Percentiles rank a stretch among this genome's conserved stretches.
Evolutionary conservation across 768 basidiomycete species (phyloP).

Genomic region (Tephrocybe sp.): DNA sequence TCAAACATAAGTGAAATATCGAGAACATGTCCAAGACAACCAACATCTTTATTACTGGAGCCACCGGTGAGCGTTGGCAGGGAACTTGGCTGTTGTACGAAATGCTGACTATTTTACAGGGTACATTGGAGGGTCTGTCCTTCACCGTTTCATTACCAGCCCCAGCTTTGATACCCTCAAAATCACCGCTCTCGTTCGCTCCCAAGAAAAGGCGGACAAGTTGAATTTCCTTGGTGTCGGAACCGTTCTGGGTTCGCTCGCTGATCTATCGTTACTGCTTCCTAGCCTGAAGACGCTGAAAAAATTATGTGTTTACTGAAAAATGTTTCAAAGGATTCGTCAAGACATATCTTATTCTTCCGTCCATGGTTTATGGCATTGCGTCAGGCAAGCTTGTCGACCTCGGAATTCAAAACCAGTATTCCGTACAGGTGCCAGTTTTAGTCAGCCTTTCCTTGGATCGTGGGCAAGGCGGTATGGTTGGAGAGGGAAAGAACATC

Average conservation of each 20-base stretch:
- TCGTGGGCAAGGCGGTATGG: slow-evolving; percentile 23
- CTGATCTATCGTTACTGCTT: too few relatives aligned
- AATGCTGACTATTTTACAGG: slow-evolving; percentile 26
- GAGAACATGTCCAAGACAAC: slow-evolving; percentile 3
- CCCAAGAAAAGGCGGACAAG: slow-evolving; percentile 40
- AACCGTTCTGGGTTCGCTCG: too few relatives aligned
- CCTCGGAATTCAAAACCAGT: slow-evolving; percentile 24
- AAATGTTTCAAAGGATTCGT: slow-evolving; percentile 18
- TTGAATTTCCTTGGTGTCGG: slow-evolving; percentile 29
- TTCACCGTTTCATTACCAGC: slow-evolving; percentile 36
- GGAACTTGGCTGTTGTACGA: not conserved
- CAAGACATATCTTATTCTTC: slow-evolving; percentile 25
- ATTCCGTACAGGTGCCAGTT: slow-evolving; percentile 23
- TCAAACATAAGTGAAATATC: too few relatives aligned
- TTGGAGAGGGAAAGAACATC: slow-evolving; percentile 26
- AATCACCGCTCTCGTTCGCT: slow-evolving; percentile 43
- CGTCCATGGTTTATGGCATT: slow-evolving; percentile 24
- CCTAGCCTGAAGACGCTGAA: too few relatives aligned
- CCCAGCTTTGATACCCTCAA: slow-evolving; percentile 31
- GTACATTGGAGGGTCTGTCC: slow-evolving; percentile 46
- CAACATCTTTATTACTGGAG: slow-evolving; percentile 15
- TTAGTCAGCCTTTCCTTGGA: slow-evolving; percentile 25
- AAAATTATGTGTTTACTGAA: too few relatives aligned
- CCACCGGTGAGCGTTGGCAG: slow-evolving; percentile 5
- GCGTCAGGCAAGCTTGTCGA: slow-evolving; percentile 25